phyloP scores from a whole-genome alignment of 208 protist species.

The Crithidia acanthocephali region DNA sequence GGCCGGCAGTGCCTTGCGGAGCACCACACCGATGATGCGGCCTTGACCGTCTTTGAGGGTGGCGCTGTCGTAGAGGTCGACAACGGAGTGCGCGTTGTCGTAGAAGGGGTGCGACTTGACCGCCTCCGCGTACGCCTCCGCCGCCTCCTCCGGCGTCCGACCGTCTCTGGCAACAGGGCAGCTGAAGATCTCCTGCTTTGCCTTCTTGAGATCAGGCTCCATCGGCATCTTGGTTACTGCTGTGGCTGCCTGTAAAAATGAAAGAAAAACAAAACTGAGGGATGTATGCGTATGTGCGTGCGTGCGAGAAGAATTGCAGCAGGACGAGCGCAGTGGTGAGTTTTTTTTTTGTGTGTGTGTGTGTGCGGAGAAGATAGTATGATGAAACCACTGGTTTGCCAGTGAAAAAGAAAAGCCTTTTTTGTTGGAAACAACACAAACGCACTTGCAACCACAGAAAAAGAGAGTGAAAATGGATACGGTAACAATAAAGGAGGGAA shows the following conservation, averaged over 20 bases:
- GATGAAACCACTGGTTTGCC: too few species aligned
- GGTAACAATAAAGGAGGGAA: too few species aligned
- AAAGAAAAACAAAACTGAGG: neutral
- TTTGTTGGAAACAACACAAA: too few species aligned
- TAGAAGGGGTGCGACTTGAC: constrained; percentile 86
- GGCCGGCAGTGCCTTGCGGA: constrained; percentile 68
- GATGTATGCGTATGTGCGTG: too few species aligned
- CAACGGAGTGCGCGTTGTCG: constrained; percentile 71
- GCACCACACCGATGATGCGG: constrained; percentile 61
- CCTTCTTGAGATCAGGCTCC: constrained; percentile 41
- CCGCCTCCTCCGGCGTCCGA: constrained; percentile 41
- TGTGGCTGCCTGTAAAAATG: neutral
- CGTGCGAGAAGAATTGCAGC: too few species aligned
- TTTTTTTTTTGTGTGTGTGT: too few species aligned
- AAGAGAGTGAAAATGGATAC: too few species aligned
- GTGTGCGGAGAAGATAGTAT: too few species aligned
- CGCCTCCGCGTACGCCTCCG: constrained; percentile 60
- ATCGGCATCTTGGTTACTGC: constrained; percentile 4
- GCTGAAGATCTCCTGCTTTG: constrained; percentile 44
- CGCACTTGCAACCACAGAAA: too few species aligned
- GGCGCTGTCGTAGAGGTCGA: constrained; percentile 68
- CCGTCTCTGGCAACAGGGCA: constrained; percentile 15
- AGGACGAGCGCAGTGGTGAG: too few species aligned
- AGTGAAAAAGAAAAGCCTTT: too few species aligned
- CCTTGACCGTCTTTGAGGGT: constrained; percentile 76